A percentile compares a stretch with the other conserved stretches of the same genome.
phyloP scores from a whole-genome alignment of 2,329 filamentous ascomycete species.

The Lasiodiplodia hormozganensis region DNA sequence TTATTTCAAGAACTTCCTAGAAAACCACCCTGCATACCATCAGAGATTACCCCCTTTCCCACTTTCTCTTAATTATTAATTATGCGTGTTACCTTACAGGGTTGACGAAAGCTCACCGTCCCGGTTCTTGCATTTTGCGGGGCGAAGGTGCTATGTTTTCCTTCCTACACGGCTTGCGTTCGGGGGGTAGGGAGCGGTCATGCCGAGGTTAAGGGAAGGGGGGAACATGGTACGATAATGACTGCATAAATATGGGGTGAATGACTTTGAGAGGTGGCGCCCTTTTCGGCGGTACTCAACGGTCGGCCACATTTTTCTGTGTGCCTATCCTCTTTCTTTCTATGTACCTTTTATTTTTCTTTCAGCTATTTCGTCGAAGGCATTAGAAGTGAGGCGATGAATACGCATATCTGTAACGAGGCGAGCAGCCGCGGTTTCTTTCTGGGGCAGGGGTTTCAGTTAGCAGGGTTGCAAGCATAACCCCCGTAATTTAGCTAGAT shows the following conservation, averaged over 20 bases:
- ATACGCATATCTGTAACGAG: not conserved
- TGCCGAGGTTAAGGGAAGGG: not conserved
- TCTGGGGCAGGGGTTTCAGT: not conserved
- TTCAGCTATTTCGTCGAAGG: not conserved
- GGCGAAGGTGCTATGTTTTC: not conserved
- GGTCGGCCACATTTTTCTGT: not conserved
- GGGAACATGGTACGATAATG: slow-evolving; percentile 4
- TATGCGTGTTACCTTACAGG: not conserved
- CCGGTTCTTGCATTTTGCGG: not conserved
- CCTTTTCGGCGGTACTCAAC: not conserved
- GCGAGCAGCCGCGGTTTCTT: not conserved
- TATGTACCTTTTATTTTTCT: not conserved
- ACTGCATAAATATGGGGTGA: slow-evolving; percentile 12
- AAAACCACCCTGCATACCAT: not conserved
- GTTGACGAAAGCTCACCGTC: not conserved
- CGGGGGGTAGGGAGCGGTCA: not conserved
- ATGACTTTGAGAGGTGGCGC: not conserved
- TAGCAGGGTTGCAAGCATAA: not conserved
- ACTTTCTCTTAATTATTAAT: not conserved
- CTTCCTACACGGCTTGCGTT: not conserved
- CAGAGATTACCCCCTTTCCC: not conserved
- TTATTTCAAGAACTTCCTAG: not conserved
- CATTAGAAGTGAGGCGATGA: not conserved
- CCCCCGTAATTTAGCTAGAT: not conserved
- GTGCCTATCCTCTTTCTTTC: not conserved